Conservation (phyloP, 2,329 filamentous ascomycete genomes). For the Curvularia verruculosa region DNA sequence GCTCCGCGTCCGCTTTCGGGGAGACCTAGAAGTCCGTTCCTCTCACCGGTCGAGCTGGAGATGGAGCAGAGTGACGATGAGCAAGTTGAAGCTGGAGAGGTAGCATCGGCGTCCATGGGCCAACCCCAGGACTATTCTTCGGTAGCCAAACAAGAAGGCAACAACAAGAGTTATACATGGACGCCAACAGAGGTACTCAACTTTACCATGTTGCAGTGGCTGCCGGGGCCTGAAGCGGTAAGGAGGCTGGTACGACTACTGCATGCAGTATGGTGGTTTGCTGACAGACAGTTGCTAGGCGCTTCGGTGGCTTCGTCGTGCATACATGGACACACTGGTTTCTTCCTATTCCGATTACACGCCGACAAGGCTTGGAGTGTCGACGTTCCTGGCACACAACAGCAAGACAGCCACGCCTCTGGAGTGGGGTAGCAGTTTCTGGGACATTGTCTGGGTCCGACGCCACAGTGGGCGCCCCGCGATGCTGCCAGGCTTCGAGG, state of each 20-base stretch:
- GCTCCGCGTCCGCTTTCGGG: conserved; percentile 21
- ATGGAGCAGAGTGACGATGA: conserved; percentile 23
- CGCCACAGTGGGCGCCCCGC: conserved; percentile 41
- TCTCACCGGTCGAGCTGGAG: conserved; percentile 40
- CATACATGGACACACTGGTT: conserved; percentile 33
- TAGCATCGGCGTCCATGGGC: background rate
- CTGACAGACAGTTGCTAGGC: conserved; percentile 8
- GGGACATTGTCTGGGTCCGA: conserved; percentile 48
- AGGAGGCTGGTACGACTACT: background rate
- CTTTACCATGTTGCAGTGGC: conserved; percentile 61
- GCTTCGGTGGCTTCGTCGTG: conserved; percentile 53
- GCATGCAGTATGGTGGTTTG: background rate
- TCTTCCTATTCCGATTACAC: conserved; percentile 28
- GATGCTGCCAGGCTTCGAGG: conserved; percentile 50
- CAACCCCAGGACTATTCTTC: conserved; percentile 5
- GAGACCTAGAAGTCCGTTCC: conserved; percentile 38
- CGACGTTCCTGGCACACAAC: conserved; percentile 40
- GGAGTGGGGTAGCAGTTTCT: conserved; percentile 49
- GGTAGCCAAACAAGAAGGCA: background rate
- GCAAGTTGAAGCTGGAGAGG: conserved; percentile 12
- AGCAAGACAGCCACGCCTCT: conserved; percentile 34
- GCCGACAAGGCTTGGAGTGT: conserved; percentile 49
- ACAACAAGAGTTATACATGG: conserved; percentile 11
- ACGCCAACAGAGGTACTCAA: conserved; percentile 61
- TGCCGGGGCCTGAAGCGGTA: conserved; percentile 65